Evolutionary conservation across 805 yeast genomes (phyloP).

Genomic region (Metschnikowia hibisci): DNA sequence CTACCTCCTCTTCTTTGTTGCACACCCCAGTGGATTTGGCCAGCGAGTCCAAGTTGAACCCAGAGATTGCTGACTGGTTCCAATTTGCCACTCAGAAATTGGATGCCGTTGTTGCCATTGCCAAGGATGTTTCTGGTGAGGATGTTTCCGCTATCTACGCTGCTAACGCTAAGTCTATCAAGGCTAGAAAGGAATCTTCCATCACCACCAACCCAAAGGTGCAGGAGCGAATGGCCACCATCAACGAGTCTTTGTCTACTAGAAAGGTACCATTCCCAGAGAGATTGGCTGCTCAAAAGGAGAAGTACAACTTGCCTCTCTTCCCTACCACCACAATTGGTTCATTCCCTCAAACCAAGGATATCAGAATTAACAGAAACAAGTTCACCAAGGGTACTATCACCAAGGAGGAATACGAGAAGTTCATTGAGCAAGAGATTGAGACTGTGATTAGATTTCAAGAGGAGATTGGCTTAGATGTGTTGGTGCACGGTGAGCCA

Average conservation of each 20-base stretch:
- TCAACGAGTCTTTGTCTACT: slow-evolving; percentile 71
- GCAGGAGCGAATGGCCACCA: slow-evolving; percentile 76
- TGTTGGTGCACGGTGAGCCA: slow-evolving; percentile 99
- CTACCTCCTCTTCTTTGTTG: slow-evolving; percentile 93
- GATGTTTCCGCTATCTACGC: slow-evolving; percentile 73
- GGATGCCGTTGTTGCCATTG: slow-evolving; percentile 82
- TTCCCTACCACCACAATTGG: slow-evolving; percentile 99
- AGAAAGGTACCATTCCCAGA: slow-evolving; percentile 84
- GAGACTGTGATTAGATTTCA: slow-evolving; percentile 96
- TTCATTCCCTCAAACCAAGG: slow-evolving; percentile 99
- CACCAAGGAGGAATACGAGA: slow-evolving; percentile 91
- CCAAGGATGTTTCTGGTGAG: slow-evolving; percentile 81
- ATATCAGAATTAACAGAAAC: slow-evolving; percentile 97
- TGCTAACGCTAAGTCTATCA: slow-evolving; percentile 83
- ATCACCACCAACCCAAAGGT: slow-evolving; percentile 92
- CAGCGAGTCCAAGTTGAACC: slow-evolving; percentile 86
- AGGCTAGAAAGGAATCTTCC: slow-evolving; percentile 80
- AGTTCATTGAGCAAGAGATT: slow-evolving; percentile 95
- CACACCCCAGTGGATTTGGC: slow-evolving; percentile 98
- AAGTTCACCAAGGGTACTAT: slow-evolving; percentile 96
- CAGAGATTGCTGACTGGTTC: slow-evolving; percentile 95
- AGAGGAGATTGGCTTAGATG: slow-evolving; percentile 98
- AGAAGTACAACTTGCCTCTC: slow-evolving; percentile 85
- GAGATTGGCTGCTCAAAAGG: slow-evolving; percentile 86
- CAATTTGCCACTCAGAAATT: slow-evolving; percentile 97